Evolutionary conservation across 2,329 filamentous ascomycete genomes (phyloP).

Genomic region (Penicillium sp.): DNA sequence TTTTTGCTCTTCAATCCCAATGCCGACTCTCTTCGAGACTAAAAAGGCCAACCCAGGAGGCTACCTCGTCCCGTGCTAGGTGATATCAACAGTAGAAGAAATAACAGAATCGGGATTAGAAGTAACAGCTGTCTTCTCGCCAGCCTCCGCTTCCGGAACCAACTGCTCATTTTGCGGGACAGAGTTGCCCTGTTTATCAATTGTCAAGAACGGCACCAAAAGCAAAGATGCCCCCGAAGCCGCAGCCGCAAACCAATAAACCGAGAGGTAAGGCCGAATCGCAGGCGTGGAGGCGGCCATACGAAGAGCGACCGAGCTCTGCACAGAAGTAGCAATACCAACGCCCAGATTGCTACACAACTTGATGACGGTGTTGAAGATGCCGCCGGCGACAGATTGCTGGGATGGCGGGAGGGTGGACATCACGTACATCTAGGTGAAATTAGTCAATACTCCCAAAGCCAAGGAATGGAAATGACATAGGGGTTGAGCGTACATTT

Average conservation of each 20-base stretch:
- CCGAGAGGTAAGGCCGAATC: slow-evolving; percentile 30
- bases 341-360: slow-evolving; percentile 60
- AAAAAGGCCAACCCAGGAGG: neutral
- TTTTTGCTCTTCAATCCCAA: neutral
- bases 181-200: slow-evolving; percentile 28
- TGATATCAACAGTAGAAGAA: neutral
- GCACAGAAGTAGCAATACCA: slow-evolving; percentile 54
- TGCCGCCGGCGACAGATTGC: slow-evolving; percentile 64
- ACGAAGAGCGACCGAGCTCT: slow-evolving; percentile 20
- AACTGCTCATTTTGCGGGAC: neutral
- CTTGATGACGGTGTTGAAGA: slow-evolving; percentile 66
- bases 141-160: neutral
- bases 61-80: neutral
- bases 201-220: slow-evolving; percentile 30
- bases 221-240: slow-evolving; percentile 27
- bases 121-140: slow-evolving; percentile 1
- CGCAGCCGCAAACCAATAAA: slow-evolving; percentile 32
- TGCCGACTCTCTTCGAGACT: neutral
- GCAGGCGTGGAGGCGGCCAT: slow-evolving; percentile 17
- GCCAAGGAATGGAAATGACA: neutral
- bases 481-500: slow-evolving; percentile 51
- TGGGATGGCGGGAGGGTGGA: slow-evolving; percentile 61
- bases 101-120: neutral
- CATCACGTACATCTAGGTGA: slow-evolving; percentile 64
- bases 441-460: slow-evolving; percentile 5